phyloP scores from a whole-genome alignment of 345 rosid genomes.

The Eucalyptus melliodora region DNA sequence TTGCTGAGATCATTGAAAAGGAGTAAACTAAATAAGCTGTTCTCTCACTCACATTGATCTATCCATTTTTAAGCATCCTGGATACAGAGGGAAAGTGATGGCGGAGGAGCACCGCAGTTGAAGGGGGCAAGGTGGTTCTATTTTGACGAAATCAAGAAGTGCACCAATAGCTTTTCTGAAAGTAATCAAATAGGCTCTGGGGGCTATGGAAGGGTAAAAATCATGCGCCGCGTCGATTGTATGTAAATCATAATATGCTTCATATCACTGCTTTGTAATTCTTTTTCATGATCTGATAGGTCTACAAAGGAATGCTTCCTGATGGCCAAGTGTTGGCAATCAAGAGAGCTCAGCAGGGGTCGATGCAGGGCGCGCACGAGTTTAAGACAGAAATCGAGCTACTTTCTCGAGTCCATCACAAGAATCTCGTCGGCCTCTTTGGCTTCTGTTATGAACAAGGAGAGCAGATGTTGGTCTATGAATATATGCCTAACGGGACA shows the following conservation, averaged over 20 bases:
- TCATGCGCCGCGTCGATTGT: neutral
- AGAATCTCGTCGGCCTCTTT: slow-evolving; percentile 79
- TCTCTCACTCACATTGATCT: neutral
- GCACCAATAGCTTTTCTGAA: slow-evolving; percentile 55
- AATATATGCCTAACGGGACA: slow-evolving; percentile 84
- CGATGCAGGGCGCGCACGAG: slow-evolving; percentile 87
- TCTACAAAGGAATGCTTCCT: slow-evolving; percentile 65
- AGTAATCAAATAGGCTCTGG: slow-evolving; percentile 80
- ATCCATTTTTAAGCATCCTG: slow-evolving; percentile 54
- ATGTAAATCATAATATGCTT: neutral
- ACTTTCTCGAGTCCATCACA: slow-evolving; percentile 95
- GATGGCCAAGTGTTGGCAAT: slow-evolving; percentile 78
- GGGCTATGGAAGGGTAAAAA: slow-evolving; percentile 79
- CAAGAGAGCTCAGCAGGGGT: slow-evolving; percentile 87
- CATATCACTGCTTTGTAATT: neutral
- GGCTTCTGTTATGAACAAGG: slow-evolving; percentile 95
- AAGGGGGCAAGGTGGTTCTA: slow-evolving; percentile 98
- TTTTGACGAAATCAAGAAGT: slow-evolving; percentile 75
- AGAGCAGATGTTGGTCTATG: slow-evolving; percentile 90
- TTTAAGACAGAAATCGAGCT: slow-evolving; percentile 95
- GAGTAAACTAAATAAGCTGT: neutral
- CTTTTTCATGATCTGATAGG: slow-evolving; percentile 17
- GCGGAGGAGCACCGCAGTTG: slow-evolving; percentile 79
- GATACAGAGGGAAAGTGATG: slow-evolving; percentile 72
- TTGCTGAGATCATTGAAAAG: neutral